These are phyloP conservation scores for Adansonia gregorii DNA, from an alignment of 441 rosid species.

Conservation along the genomic window DNA sequence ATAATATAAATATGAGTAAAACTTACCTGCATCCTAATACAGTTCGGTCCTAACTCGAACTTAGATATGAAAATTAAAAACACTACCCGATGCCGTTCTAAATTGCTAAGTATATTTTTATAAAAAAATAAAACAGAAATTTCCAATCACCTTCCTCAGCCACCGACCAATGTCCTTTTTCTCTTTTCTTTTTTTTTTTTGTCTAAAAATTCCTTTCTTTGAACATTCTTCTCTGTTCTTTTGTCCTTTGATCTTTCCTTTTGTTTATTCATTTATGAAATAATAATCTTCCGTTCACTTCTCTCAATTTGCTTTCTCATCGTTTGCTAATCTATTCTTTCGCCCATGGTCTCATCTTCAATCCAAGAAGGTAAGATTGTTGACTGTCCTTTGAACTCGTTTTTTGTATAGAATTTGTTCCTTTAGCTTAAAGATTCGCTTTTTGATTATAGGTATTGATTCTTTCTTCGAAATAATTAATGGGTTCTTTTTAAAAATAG, in stretches of 20 bases:
- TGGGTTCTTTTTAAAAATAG: neutral
- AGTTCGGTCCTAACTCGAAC: too few relatives aligned
- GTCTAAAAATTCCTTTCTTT: neutral
- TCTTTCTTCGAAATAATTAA: neutral
- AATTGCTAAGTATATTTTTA: neutral
- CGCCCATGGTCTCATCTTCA: slow-evolving; percentile 15
- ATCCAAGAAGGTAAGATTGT: slow-evolving; percentile 15
- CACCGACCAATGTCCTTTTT: neutral
- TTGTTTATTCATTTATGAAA: neutral
- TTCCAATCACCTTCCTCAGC: neutral
- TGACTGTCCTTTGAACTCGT: neutral
- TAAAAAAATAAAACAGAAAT: neutral
- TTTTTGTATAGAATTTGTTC: neutral
- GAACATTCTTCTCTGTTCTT: neutral
- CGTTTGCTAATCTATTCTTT: neutral
- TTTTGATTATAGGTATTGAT: neutral
- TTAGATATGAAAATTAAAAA: too few relatives aligned
- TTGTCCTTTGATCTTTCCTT: neutral
- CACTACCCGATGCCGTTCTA: too few relatives aligned
- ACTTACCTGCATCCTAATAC: too few relatives aligned
- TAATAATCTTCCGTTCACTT: neutral
- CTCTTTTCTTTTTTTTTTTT: neutral
- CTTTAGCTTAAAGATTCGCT: neutral
- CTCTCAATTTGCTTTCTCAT: neutral
- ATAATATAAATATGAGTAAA: too few relatives aligned